phyloP scores from a whole-genome alignment of 2,329 filamentous ascomycete species.

The Penicillium griseofulvum region DNA sequence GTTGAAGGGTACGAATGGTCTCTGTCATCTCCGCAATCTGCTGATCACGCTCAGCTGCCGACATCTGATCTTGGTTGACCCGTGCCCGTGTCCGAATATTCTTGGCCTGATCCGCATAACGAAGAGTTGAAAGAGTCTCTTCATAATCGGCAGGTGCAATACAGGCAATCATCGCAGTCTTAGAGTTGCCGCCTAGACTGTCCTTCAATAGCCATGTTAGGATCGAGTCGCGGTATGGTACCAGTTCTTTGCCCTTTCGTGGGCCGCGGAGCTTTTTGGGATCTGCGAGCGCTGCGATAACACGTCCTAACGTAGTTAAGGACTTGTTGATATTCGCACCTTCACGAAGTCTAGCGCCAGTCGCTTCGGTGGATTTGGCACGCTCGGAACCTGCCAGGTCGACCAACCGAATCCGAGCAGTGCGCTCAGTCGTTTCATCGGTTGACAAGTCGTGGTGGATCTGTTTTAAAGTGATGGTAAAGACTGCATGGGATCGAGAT shows the following conservation, averaged over 20 bases:
- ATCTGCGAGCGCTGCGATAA: slow-evolving; percentile 86
- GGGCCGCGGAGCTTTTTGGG: slow-evolving; percentile 60
- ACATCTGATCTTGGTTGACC: slow-evolving; percentile 93
- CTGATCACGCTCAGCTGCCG: slow-evolving; percentile 86
- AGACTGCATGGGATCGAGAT: slow-evolving; percentile 92
- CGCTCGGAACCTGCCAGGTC: slow-evolving; percentile 93
- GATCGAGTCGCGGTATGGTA: slow-evolving; percentile 90
- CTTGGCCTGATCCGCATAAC: slow-evolving; percentile 97
- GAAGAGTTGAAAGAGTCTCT: slow-evolving; percentile 90
- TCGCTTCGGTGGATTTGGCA: slow-evolving; percentile 93
- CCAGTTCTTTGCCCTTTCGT: slow-evolving; percentile 67
- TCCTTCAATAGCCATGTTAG: slow-evolving; percentile 89
- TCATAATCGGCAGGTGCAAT: slow-evolving; percentile 96
- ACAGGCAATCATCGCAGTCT: slow-evolving; percentile 98
- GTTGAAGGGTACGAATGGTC: slow-evolving; percentile 82
- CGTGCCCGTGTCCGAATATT: slow-evolving; percentile 90
- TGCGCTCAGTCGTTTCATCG: slow-evolving; percentile 95
- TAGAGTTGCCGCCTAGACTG: slow-evolving; percentile 91
- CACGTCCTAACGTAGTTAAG: slow-evolving; percentile 87
- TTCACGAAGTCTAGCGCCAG: slow-evolving; percentile 83
- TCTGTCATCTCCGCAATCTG: slow-evolving; percentile 94
- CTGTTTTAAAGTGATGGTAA: slow-evolving; percentile 96
- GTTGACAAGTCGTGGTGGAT: slow-evolving; percentile 96
- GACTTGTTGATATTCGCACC: slow-evolving; percentile 99
- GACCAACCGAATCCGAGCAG: slow-evolving; percentile 88